Conservation (phyloP, 768 basidiomycete species). For the Serendipita sp. region DNA sequence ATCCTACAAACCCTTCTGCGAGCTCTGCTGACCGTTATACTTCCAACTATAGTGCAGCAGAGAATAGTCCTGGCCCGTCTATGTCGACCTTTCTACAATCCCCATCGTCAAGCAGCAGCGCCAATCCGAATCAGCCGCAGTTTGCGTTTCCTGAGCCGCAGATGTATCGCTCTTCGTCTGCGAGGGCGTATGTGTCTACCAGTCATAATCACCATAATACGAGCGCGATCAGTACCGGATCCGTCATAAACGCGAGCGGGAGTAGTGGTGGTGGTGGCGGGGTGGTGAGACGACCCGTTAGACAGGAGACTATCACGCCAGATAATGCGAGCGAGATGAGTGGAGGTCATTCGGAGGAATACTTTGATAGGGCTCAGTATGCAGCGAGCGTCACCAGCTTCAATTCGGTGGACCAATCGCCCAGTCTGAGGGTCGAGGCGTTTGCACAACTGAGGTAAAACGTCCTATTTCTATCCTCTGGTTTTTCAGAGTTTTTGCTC, state of each 20-base stretch:
- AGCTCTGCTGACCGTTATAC: constrained; percentile 1
- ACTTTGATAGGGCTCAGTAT: constrained; percentile 3
- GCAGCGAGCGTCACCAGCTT: not conserved
- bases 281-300: not conserved
- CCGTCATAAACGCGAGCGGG: no score
- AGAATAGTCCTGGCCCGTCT: not conserved
- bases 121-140: not conserved
- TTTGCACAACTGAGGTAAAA: not conserved
- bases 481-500: no score
- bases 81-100: not conserved
- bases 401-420: not conserved
- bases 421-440: not conserved
- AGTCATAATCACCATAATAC: no score
- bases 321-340: not conserved
- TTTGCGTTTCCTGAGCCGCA: constrained; percentile 40
- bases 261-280: no score
- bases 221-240: no score
- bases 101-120: not conserved
- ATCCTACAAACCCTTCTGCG: not conserved
- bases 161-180: constrained; percentile 31
- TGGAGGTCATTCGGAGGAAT: not conserved
- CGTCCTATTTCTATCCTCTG: no score
- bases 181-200: not conserved
- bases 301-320: constrained; percentile 1
- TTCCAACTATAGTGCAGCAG: not conserved